These are phyloP conservation scores for Aurantiochytrium sp. DNA, from an alignment of 108 stramenopile species.

Conservation along the genomic window DNA sequence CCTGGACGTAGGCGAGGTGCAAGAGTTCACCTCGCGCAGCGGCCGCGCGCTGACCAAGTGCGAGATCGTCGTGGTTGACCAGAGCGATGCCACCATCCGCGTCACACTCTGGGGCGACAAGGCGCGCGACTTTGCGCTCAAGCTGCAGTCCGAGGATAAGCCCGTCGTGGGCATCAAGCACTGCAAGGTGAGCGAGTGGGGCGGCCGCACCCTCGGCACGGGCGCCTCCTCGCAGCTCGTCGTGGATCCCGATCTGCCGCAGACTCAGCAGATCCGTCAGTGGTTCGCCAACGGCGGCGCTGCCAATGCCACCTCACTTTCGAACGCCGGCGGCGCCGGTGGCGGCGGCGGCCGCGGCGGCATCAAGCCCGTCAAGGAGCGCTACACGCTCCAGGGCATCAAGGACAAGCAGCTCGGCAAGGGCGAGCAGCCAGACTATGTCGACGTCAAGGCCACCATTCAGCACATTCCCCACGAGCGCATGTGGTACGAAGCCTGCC, in stretches of 20 bases:
- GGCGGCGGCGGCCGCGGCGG: neutral
- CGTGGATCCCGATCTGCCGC: conserved; percentile 42
- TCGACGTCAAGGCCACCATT: conserved; percentile 49
- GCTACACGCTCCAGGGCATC: conserved; percentile 46
- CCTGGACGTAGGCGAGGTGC: conserved; percentile 35
- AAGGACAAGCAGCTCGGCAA: conserved; percentile 48
- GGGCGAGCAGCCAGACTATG: conserved; percentile 51
- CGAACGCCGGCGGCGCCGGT: conserved; percentile 40
- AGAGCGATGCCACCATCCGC: conserved; percentile 45
- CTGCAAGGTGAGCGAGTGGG: conserved; percentile 53
- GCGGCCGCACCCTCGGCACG: conserved; percentile 49
- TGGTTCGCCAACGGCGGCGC: conserved; percentile 49
- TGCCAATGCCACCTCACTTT: conserved; percentile 38
- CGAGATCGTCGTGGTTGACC: conserved; percentile 52
- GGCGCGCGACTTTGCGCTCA: conserved; percentile 31
- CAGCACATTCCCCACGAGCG: conserved; percentile 41
- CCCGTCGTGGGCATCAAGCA: conserved; percentile 55
- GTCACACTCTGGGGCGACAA: conserved; percentile 56
- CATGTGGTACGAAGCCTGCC: conserved; percentile 61
- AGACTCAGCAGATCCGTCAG: conserved; percentile 38
- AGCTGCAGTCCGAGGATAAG: conserved; percentile 24
- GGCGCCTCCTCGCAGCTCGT: conserved; percentile 31
- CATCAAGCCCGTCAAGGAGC: conserved; percentile 21
- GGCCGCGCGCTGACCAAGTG: conserved; percentile 48
- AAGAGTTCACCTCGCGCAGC: conserved; percentile 38